These are phyloP conservation scores for Cercospora berteroae DNA, from an alignment of 2,329 filamentous ascomycete species.

Conservation along the genomic window DNA sequence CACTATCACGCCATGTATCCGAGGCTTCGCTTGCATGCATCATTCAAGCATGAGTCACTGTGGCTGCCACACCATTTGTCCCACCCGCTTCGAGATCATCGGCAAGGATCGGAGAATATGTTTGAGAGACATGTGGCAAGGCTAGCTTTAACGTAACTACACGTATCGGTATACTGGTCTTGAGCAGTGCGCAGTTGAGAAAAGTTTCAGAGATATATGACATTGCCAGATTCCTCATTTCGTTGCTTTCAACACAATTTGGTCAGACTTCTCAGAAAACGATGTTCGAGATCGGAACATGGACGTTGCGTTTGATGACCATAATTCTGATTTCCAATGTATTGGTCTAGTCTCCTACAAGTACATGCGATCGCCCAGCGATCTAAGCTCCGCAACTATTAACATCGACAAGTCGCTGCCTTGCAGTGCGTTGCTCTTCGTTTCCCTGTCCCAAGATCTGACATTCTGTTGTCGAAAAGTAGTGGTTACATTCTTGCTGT, in stretches of 20 bases:
- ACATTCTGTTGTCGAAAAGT: not conserved
- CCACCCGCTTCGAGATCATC: not conserved
- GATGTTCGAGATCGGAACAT: not conserved
- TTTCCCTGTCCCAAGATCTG: not conserved
- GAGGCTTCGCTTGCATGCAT: conserved; percentile 2
- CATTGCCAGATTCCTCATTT: not conserved
- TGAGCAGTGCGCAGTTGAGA: not conserved
- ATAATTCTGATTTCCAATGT: not conserved
- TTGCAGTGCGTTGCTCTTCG: not conserved
- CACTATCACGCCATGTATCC: not conserved
- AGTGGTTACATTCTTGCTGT: not conserved
- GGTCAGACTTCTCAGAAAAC: not conserved
- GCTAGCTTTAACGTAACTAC: not conserved
- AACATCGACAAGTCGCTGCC: not conserved
- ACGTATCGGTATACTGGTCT: not conserved
- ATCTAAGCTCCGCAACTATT: not conserved
- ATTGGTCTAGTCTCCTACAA: not conserved
- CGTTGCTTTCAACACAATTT: not conserved
- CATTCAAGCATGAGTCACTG: conserved; percentile 7
- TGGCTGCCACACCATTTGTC: not conserved
- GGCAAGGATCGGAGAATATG: conserved; percentile 7
- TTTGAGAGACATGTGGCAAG: not conserved
- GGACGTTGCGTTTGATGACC: not conserved
- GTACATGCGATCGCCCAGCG: not conserved
- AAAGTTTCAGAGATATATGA: not conserved